A percentile compares a stretch with the other conserved stretches of the same genome.
Evolutionary conservation across 2,329 filamentous ascomycete species (phyloP).

Genomic region (Daldinia sp.): DNA sequence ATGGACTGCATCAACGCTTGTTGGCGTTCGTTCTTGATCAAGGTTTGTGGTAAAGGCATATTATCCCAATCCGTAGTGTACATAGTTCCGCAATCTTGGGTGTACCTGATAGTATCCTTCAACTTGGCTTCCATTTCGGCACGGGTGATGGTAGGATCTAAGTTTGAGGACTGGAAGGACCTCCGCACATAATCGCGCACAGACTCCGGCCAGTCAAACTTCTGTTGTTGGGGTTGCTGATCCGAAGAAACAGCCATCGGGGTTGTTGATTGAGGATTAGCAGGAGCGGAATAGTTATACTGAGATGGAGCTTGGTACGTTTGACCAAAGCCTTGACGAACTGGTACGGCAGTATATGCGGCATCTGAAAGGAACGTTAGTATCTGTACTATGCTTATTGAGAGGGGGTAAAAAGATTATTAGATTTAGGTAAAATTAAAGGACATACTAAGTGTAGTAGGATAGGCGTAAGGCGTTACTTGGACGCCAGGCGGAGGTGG

Average conservation of each 20-base stretch:
- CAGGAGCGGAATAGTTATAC: constrained; percentile 50
- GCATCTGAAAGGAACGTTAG: constrained; percentile 48
- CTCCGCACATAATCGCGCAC: constrained; percentile 90
- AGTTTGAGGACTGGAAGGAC: constrained; percentile 82
- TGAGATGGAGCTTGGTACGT: constrained; percentile 50
- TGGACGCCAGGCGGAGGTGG: constrained; percentile 49
- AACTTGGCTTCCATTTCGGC: constrained; percentile 85
- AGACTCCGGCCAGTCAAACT: constrained; percentile 83
- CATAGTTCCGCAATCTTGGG: constrained; percentile 79
- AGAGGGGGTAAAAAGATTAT: background rate
- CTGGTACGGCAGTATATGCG: constrained; percentile 60
- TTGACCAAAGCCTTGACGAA: constrained; percentile 55
- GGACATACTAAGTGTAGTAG: constrained; percentile 44
- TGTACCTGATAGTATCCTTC: constrained; percentile 85
- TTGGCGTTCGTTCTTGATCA: constrained; percentile 79
- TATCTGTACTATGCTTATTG: constrained; percentile 47
- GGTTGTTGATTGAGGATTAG: constrained; percentile 52
- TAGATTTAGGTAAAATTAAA: background rate
- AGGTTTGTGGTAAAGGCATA: constrained; percentile 85
- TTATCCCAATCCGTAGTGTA: constrained; percentile 83
- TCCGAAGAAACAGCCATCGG: constrained; percentile 49
- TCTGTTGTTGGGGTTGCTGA: constrained; percentile 60
- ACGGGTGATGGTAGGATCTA: constrained; percentile 70
- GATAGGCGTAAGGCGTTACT: constrained; percentile 46
- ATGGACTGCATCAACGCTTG: constrained; percentile 57